Evolutionary conservation across 306 rosid genomes (phyloP).

Genomic region (Fragaria ananassa): DNA sequence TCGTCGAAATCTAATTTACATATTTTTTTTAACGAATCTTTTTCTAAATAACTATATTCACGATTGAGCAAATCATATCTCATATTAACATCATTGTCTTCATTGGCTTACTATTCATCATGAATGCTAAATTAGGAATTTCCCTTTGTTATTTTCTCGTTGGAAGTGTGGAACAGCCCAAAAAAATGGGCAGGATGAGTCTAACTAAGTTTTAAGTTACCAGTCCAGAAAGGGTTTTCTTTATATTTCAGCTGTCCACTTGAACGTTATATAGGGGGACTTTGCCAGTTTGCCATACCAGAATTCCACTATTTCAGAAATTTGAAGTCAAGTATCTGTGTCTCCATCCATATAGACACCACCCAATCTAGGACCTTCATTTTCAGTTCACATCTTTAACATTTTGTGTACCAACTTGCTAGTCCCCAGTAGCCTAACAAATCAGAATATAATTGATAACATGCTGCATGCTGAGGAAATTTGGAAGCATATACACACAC

Average conservation of each 20-base stretch:
- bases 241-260: background rate
- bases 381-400: background rate
- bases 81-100: no score
- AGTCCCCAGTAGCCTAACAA: background rate
- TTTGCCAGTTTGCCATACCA: background rate
- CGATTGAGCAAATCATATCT: no score
- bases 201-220: background rate
- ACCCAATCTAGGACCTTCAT: background rate
- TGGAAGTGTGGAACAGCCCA: background rate
- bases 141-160: background rate
- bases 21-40: no score
- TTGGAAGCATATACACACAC: background rate
- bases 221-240: background rate
- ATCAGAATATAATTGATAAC: background rate
- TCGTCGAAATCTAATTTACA: no score
- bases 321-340: background rate
- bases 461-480: background rate
- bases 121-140: background rate
- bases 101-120: no score
- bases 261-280: background rate
- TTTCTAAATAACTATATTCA: no score
- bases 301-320: background rate
- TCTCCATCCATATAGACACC: background rate
- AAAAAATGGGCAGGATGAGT: background rate
- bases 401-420: background rate